These are phyloP conservation scores for Solanum arcanum DNA, from an alignment of 257 asterid species.

Conservation along the genomic window DNA sequence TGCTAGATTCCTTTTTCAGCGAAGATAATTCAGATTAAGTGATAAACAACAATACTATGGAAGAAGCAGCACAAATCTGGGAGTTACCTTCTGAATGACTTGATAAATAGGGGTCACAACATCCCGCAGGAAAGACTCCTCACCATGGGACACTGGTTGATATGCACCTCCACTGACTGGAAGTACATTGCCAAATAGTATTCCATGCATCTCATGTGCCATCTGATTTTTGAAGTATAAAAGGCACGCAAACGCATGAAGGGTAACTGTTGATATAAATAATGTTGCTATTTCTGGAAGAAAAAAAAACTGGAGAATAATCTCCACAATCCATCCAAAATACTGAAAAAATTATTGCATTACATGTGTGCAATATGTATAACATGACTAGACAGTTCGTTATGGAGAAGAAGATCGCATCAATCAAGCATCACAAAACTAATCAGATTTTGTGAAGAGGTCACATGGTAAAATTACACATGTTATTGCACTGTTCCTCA, in stretches of 20 bases:
- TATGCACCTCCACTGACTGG: conserved; percentile 57
- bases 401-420: not conserved
- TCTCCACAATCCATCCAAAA: not conserved
- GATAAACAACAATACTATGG: not conserved
- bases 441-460: not conserved
- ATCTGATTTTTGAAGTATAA: conserved; percentile 30
- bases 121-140: conserved; percentile 70
- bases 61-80: not conserved
- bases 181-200: conserved; percentile 48
- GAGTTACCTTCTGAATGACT: conserved; percentile 66
- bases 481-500: not conserved
- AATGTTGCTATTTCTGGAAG: not conserved
- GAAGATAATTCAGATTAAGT: conserved; percentile 20
- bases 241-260: not conserved
- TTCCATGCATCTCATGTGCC: conserved; percentile 72
- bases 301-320: not conserved
- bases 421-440: not conserved
- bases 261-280: conserved; percentile 5
- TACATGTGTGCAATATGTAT: not conserved
- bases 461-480: not conserved
- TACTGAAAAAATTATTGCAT: not conserved
- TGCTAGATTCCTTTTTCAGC: conserved; percentile 79
- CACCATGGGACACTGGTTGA: conserved; percentile 41
- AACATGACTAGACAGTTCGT: not conserved
- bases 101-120: conserved; percentile 84